Percentiles rank a stretch among this genome's conserved stretches.
These are phyloP conservation scores for Pyrus hybrid DNA, from an alignment of 331 rosid species.

Conservation along the genomic window DNA sequence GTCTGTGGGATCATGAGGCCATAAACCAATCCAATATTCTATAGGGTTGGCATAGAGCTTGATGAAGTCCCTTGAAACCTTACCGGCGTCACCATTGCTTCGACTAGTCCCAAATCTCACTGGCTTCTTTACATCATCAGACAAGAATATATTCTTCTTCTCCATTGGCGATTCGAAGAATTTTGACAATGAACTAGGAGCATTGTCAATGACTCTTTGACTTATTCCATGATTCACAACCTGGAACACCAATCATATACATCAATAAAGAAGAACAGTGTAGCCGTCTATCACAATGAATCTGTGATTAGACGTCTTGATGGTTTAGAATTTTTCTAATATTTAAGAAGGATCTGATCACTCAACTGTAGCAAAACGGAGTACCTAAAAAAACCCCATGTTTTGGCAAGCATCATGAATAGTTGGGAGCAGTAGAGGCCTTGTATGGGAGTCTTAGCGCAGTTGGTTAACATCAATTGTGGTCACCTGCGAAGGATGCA, in stretches of 20 bases:
- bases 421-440: background rate
- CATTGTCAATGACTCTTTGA: background rate
- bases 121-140: background rate
- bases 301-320: too few relatives aligned
- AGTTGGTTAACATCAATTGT: background rate
- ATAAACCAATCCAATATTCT: background rate
- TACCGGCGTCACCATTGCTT: background rate
- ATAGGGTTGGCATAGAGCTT: background rate
- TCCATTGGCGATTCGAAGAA: background rate
- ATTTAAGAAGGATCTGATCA: too few relatives aligned
- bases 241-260: background rate
- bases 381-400: background rate
- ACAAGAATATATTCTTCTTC: background rate
- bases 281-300: too few relatives aligned
- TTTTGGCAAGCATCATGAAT: background rate
- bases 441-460: background rate
- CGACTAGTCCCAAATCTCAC: background rate
- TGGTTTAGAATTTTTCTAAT: too few relatives aligned
- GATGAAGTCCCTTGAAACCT: background rate
- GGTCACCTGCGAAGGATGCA: background rate
- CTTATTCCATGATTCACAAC: conserved; percentile 3
- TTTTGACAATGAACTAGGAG: background rate
- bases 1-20: background rate
- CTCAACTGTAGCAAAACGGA: too few relatives aligned
- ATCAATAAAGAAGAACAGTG: too few relatives aligned